A percentile compares a stretch with the other conserved stretches of the same genome.
phyloP scores from a whole-genome alignment of 176 grass and related monocot species.

The Eragrostis nindensis region DNA sequence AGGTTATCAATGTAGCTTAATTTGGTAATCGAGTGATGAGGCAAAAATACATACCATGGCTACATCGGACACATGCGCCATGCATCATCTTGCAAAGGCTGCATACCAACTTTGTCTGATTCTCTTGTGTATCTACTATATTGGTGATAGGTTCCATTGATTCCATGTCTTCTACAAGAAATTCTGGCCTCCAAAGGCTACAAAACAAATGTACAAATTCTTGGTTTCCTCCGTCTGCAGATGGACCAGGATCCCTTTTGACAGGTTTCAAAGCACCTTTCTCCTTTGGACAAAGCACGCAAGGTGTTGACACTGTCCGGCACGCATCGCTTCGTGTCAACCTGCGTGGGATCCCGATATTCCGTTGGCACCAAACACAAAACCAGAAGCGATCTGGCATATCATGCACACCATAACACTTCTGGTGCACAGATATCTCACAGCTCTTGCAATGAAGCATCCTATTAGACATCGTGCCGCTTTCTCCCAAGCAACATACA shows the following conservation, averaged over 20 bases:
- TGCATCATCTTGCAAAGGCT: constrained; percentile 88
- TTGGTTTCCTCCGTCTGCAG: constrained; percentile 34
- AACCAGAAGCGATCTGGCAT: constrained; percentile 61
- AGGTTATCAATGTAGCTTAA: neutral
- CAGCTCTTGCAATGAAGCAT: constrained; percentile 77
- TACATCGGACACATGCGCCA: constrained; percentile 90
- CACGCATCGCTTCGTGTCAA: constrained; percentile 50
- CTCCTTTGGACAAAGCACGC: constrained; percentile 90
- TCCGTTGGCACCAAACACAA: constrained; percentile 65
- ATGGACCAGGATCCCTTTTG: constrained; percentile 43
- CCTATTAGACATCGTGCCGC: constrained; percentile 49
- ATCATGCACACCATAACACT: constrained; percentile 93
- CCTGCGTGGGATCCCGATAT: constrained; percentile 42
- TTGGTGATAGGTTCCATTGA: constrained; percentile 77
- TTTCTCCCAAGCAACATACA: constrained; percentile 69
- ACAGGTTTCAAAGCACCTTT: constrained; percentile 80
- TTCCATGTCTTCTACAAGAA: constrained; percentile 62
- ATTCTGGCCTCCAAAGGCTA: constrained; percentile 86
- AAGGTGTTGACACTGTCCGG: constrained; percentile 42
- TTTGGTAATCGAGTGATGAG: constrained; percentile 10
- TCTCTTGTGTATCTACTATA: constrained; percentile 59
- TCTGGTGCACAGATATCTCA: constrained; percentile 81
- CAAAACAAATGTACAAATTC: constrained; percentile 91
- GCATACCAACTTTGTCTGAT: constrained; percentile 69
- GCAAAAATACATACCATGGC: constrained; percentile 80